phyloP scores from a whole-genome alignment of 805 yeast species.

The Wickerhamomyces queroliae region DNA sequence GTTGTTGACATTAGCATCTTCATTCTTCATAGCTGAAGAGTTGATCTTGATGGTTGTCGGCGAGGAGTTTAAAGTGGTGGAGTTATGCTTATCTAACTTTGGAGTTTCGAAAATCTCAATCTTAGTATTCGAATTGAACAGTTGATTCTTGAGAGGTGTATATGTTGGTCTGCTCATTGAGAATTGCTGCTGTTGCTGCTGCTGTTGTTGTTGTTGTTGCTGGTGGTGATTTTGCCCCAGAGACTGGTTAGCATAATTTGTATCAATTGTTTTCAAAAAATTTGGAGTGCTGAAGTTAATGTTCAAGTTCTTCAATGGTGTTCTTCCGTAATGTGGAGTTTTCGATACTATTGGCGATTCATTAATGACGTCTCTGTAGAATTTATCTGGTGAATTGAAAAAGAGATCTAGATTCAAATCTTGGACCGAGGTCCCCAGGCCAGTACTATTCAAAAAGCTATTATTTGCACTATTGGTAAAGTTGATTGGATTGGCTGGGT shows the following conservation, averaged over 20 bases:
- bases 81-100: slow-evolving; percentile 8
- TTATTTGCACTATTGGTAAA: not conserved
- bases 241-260: not conserved
- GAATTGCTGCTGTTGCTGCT: too few species aligned
- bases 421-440: not conserved
- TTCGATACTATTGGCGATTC: slow-evolving; percentile 20
- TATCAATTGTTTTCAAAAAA: slow-evolving; percentile 18
- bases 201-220: slow-evolving; percentile 4
- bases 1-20: slow-evolving; percentile 2
- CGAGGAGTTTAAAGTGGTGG: slow-evolving; percentile 16
- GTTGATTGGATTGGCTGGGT: slow-evolving; percentile 5
- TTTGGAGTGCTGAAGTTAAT: slow-evolving; percentile 21
- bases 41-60: slow-evolving; percentile 24
- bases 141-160: slow-evolving; percentile 22
- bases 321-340: slow-evolving; percentile 20
- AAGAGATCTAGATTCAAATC: slow-evolving; percentile 10
- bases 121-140: slow-evolving; percentile 12
- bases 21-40: slow-evolving; percentile 20
- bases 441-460: not conserved
- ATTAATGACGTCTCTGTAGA: slow-evolving; percentile 21
- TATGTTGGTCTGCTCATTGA: too few species aligned
- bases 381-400: slow-evolving; percentile 22
- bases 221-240: not conserved
- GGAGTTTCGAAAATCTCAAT: slow-evolving; percentile 19
- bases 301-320: slow-evolving; percentile 18